Evolutionary conservation across 768 basidiomycete genomes (phyloP).

Genomic region (Calvatia gigantea): DNA sequence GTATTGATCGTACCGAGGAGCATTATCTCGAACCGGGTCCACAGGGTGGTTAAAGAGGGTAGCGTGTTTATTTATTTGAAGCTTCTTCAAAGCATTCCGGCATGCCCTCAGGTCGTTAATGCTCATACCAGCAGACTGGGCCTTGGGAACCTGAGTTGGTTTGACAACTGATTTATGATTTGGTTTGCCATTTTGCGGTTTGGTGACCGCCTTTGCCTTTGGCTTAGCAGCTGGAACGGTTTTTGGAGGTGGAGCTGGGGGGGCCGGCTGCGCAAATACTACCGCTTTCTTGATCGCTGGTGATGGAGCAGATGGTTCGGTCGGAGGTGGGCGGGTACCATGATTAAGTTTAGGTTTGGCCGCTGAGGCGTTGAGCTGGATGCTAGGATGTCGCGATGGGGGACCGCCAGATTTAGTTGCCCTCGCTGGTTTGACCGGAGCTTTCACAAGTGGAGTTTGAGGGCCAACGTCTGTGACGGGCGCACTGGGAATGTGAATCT

Average conservation of each 20-base stretch:
- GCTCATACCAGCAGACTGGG: slow-evolving; percentile 74
- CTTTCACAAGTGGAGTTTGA: slow-evolving; percentile 51
- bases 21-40: slow-evolving; percentile 91
- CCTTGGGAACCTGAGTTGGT: slow-evolving; percentile 57
- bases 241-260: slow-evolving; percentile 20
- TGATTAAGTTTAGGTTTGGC: slow-evolving; percentile 58
- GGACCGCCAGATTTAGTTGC: slow-evolving; percentile 35
- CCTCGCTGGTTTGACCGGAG: slow-evolving; percentile 39
- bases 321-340: slow-evolving; percentile 25
- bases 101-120: slow-evolving; percentile 73
- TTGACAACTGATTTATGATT: slow-evolving; percentile 27
- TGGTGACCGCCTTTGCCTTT: slow-evolving; percentile 21
- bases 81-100: slow-evolving; percentile 75
- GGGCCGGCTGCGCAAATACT: slow-evolving; percentile 33
- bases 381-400: slow-evolving; percentile 37
- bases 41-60: slow-evolving; percentile 82
- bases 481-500: slow-evolving; percentile 73
- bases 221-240: slow-evolving; percentile 18
- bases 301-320: slow-evolving; percentile 27
- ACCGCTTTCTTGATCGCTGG: slow-evolving; percentile 30
- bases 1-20: slow-evolving; percentile 63
- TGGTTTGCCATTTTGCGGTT: slow-evolving; percentile 18
- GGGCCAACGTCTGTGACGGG: slow-evolving; percentile 64
- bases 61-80: slow-evolving; percentile 71
- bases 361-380: slow-evolving; percentile 34